Evolutionary conservation across 192 early-diverging fungal genomes (phyloP).

Genomic region (Mortierella alpina): DNA sequence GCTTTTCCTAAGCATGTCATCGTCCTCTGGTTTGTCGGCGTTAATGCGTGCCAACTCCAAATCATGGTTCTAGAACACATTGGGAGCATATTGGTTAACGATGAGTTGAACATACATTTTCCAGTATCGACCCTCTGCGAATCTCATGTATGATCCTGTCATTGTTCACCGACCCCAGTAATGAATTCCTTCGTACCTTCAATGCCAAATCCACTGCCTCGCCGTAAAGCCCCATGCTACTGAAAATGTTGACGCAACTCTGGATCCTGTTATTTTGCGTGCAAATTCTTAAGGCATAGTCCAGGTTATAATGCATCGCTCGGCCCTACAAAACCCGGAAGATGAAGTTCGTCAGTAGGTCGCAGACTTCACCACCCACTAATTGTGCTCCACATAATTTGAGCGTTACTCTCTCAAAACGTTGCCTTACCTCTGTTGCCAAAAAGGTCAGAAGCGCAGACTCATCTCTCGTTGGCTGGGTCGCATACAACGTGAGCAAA

Average conservation of each 20-base stretch:
- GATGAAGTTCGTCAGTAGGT: neutral
- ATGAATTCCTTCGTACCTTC: slow-evolving; percentile 58
- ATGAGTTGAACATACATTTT: neutral
- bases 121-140: neutral
- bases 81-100: neutral
- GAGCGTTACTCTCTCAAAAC: neutral
- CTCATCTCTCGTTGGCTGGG: slow-evolving; percentile 74
- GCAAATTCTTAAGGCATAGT: slow-evolving; percentile 93
- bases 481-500: slow-evolving; percentile 82
- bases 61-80: slow-evolving; percentile 71
- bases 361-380: neutral
- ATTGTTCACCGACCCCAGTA: neutral
- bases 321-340: slow-evolving; percentile 64
- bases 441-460: slow-evolving; percentile 82
- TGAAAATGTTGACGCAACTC: slow-evolving; percentile 92
- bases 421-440: slow-evolving; percentile 66
- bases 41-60: slow-evolving; percentile 91
- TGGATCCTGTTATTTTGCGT: slow-evolving; percentile 84
- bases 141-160: neutral
- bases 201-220: slow-evolving; percentile 93
- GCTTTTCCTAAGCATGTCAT: slow-evolving; percentile 81
- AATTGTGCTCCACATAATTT: neutral
- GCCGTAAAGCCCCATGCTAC: slow-evolving; percentile 87
- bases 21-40: slow-evolving; percentile 92
- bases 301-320: slow-evolving; percentile 87